Base-by-base conservation (phyloP, 2,329 filamentous ascomycete genomes). In the Colletotrichum tanaceti region DNA sequence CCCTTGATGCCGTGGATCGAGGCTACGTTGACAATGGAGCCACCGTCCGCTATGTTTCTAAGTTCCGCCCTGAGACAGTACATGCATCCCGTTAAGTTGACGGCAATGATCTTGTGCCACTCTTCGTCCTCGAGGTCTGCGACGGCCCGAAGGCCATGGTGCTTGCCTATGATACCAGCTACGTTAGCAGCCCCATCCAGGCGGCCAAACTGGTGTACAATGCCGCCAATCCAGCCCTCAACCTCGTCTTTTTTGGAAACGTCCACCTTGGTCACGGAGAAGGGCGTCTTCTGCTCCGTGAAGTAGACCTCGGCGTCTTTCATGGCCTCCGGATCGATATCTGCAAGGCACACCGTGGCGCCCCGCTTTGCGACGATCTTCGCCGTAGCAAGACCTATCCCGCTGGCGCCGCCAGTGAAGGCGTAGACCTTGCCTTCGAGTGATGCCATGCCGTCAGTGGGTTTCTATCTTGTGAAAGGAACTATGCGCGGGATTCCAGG, bases 11-110 rank as follows among this genome's bases (percentile, higher is more conserved):
- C 86, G 44, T 85, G 83, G 41, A 85, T 84, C 52, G 84, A 87
- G 32, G 84, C 80, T 35, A 86, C 80, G 73, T 87, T 89, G 62
- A 90, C 87, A 73, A 90, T 88, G 68, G 86, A 87, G 9, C 86
- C 86, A 1, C 84, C 82, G 6, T 81, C 75, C 24, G 79, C 77
- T 55, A 88, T 81, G 47, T 80, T 79, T 44, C 74, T 74, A 49
- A 85, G 77, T 75, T 83, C 76, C 39, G 82, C 82, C 46, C 84
- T 78, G 70, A 86, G 71, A 69, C 83, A 85, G 73, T 85, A 83
- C 83, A 85, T 85, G 47, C 78, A 81, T n/a, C 84, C 84, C 10
- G 82, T 85, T 61, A 86, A 73, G 67, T 86, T 86, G 52, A 85
- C 78, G 7, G 76, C 78, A 41, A 86, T 83, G 63, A 84, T 82